Conservation (phyloP, 805 yeast species). For the Metschnikowia lachancei region DNA sequence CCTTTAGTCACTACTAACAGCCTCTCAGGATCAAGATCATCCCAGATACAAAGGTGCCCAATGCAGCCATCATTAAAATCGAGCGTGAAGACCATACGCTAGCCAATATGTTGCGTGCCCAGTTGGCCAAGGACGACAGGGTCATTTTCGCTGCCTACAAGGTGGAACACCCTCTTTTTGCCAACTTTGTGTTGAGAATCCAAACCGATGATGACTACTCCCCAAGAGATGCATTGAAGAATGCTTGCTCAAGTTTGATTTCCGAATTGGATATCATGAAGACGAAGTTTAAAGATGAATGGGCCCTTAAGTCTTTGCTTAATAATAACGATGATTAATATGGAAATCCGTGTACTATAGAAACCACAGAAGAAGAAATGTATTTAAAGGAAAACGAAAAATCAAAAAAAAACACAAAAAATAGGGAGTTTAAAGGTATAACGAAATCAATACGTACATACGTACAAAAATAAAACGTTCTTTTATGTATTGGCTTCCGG, state of each 20-base stretch:
- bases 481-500: too few species aligned
- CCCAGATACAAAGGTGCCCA: slow-evolving; percentile 93
- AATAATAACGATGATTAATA: slow-evolving; percentile 46
- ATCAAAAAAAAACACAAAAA: background rate
- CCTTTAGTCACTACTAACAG: slow-evolving; percentile 17
- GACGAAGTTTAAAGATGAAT: slow-evolving; percentile 82
- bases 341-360: slow-evolving; percentile 5
- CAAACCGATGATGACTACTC: slow-evolving; percentile 95
- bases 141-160: slow-evolving; percentile 98
- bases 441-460: background rate
- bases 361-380: background rate
- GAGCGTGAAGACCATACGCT: slow-evolving; percentile 98
- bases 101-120: slow-evolving; percentile 85
- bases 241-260: slow-evolving; percentile 83
- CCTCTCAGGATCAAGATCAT: slow-evolving; percentile 64
- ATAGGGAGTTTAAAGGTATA: background rate
- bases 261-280: slow-evolving; percentile 72
- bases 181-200: slow-evolving; percentile 88
- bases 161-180: slow-evolving; percentile 96
- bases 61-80: slow-evolving; percentile 86
- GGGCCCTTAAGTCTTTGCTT: slow-evolving; percentile 80
- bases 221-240: slow-evolving; percentile 85
- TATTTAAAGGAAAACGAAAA: background rate
- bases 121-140: slow-evolving; percentile 76
- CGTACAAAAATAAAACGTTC: background rate